Percentiles rank a stretch among this genome's conserved stretches.
phyloP scores from a whole-genome alignment of 2,329 filamentous ascomycete species.

The Fusarium sacchari region DNA sequence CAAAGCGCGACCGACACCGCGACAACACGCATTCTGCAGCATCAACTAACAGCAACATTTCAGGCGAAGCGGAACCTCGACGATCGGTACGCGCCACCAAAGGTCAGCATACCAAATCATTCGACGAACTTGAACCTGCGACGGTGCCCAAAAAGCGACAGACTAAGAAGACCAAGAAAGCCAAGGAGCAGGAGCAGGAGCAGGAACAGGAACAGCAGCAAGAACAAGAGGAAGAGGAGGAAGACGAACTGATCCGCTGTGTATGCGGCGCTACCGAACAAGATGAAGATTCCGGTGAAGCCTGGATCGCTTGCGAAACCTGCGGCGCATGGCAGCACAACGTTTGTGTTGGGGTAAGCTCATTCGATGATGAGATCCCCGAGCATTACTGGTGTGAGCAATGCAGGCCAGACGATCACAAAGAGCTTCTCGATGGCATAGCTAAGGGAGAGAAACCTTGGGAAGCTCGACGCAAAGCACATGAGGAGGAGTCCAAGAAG shows the following conservation, averaged over 20 bases:
- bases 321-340: constrained; percentile 98
- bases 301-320: constrained; percentile 95
- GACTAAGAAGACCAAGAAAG: constrained; percentile 64
- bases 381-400: constrained; percentile 93
- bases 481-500: constrained; percentile 70
- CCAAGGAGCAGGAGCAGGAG: constrained; percentile 60
- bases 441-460: constrained; percentile 85
- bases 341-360: constrained; percentile 87
- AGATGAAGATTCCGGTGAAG: constrained; percentile 84
- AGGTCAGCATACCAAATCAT: constrained; percentile 90
- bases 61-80: constrained; percentile 77
- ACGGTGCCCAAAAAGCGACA: constrained; percentile 65
- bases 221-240: constrained; percentile 58
- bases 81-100: constrained; percentile 97
- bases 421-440: constrained; percentile 80
- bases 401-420: constrained; percentile 86
- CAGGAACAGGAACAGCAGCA: constrained; percentile 60
- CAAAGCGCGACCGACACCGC: constrained; percentile 12
- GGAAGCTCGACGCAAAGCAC: constrained; percentile 73
- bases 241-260: constrained; percentile 85
- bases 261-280: constrained; percentile 90
- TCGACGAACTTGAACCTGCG: constrained; percentile 75
- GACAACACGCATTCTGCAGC: constrained; percentile 18
- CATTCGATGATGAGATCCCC: constrained; percentile 80
- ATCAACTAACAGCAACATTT: constrained; percentile 35